Evolutionary conservation across 805 yeast genomes (phyloP).

Genomic region (Yarrowia sp.): DNA sequence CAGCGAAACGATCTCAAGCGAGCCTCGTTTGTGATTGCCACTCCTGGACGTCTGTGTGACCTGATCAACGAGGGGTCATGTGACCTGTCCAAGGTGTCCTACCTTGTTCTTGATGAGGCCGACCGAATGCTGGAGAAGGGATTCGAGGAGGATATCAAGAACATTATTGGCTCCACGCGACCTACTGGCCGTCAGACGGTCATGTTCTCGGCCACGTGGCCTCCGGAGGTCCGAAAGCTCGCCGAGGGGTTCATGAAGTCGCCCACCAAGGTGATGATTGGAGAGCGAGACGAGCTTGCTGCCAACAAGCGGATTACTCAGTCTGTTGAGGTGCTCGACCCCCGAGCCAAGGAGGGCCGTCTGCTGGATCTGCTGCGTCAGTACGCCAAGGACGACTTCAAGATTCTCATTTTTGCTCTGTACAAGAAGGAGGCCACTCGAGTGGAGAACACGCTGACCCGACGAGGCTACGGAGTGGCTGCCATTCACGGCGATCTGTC

Average conservation of each 20-base stretch:
- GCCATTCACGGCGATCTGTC: conserved; percentile 96
- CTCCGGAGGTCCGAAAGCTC: conserved; percentile 94
- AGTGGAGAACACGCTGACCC: conserved; percentile 74
- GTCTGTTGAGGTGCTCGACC: conserved; percentile 90
- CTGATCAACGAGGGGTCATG: conserved; percentile 87
- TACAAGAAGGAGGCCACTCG: conserved; percentile 97
- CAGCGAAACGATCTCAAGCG: conserved; percentile 73
- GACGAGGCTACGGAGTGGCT: conserved; percentile 80
- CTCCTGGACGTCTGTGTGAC: conserved; percentile 97
- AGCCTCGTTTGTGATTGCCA: conserved; percentile 82
- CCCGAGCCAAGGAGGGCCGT: conserved; percentile 76
- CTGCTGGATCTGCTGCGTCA: conserved; percentile 73
- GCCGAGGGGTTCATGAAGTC: conserved; percentile 82
- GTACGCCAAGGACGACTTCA: conserved; percentile 72
- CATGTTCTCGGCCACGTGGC: conserved; percentile 99
- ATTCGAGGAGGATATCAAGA: conserved; percentile 93
- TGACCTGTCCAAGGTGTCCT: conserved; percentile 68
- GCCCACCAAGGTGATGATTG: conserved; percentile 92
- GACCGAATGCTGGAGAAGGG: conserved; percentile 99
- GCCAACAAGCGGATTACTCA: conserved; percentile 96
- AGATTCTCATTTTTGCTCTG: conserved; percentile 88
- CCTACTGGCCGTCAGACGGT: conserved; percentile 76
- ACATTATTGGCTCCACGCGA: conserved; percentile 69
- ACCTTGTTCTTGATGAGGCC: conserved; percentile 94
- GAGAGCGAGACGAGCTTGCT: conserved; percentile 89